These are phyloP conservation scores for Metrosideros polymorpha DNA, from an alignment of 441 rosid genomes.

Conservation along the genomic window DNA sequence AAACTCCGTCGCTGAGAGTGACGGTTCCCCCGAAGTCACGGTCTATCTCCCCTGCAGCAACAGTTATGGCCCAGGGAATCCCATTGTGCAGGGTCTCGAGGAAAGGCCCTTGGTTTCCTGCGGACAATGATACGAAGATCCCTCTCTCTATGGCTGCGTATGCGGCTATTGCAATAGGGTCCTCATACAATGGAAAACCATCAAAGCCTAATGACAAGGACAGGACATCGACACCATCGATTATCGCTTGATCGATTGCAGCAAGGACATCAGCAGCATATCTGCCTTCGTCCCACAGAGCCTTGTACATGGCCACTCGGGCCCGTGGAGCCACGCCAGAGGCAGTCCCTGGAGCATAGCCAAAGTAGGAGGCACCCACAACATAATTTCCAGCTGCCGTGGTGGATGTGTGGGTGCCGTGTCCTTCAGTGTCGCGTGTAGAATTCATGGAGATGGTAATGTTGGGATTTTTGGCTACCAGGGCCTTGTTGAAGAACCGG, in stretches of 20 bases:
- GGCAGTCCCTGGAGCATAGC: conserved; percentile 26
- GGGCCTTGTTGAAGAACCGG: not conserved
- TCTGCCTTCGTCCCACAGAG: conserved; percentile 14
- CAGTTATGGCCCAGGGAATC: conserved; percentile 29
- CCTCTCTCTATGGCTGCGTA: conserved; percentile 26
- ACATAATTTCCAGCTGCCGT: conserved; percentile 27
- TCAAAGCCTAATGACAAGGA: conserved; percentile 25
- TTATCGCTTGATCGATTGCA: conserved; percentile 23
- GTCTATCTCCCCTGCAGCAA: conserved; percentile 31
- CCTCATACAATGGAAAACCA: conserved; percentile 11
- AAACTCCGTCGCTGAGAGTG: conserved; percentile 5
- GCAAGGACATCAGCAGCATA: conserved; percentile 9
- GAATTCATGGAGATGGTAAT: conserved; percentile 34
- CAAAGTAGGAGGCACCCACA: conserved; percentile 15
- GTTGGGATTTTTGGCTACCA: conserved; percentile 20
- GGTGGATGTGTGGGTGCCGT: conserved; percentile 32
- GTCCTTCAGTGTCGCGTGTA: conserved; percentile 18
- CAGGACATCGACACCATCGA: conserved; percentile 27
- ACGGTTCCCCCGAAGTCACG: conserved; percentile 21
- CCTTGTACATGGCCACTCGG: conserved; percentile 25
- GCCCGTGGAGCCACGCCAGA: conserved; percentile 25
- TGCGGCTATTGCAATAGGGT: conserved; percentile 31
- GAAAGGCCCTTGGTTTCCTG: conserved; percentile 23
- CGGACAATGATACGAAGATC: conserved; percentile 29
- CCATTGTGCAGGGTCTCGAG: conserved; percentile 23